Evolutionary conservation across 2,329 filamentous ascomycete species (phyloP), one percentile per base, ranked within the genome.

Genomic region (Epichloe coenophiala): DNA sequence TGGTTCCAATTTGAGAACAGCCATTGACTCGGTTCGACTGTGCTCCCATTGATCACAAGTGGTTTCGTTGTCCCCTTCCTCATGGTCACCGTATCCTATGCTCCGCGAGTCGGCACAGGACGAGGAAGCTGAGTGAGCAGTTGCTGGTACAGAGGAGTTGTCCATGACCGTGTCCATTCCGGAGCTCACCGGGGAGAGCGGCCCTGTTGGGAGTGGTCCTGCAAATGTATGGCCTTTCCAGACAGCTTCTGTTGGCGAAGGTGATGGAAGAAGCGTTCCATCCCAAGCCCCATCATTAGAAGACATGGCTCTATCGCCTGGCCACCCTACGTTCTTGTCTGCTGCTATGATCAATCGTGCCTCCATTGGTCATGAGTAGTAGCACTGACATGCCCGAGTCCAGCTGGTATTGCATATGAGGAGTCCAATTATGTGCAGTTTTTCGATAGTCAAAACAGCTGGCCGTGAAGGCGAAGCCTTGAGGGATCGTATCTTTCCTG

Each of bases 1-100:
- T 2, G 77, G 76, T 57, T 82, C 79, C 11, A 77, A 57, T 60
- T 83, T 83, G 7, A 76, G 75, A 7, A 75, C 63, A 13, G 72
- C 59, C 44, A 75, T 57, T 39, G 68, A 62, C 38, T 75, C 71
- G 48, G 74, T 71, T 5, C 70, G 66, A 41, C 60, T 65, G 33
- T 68, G 70, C 42, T 77, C 73, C 74, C 74, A 77, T 39, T 68
- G 68, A 47, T 76, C 72, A 74, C 74, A 78, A 42, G 65, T 61
- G 49, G 65, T 61, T 33, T 74, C 71, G 36, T 69, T 65, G 19
- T 72, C 67, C 40, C 59, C 57, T 47, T 67, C 66, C 13, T 68
- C 65, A 42, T 57, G 60, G 1, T 71, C 67, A 50, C 63, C 64
- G 55, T 68, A 71, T 48, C 62, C 67, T 37, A 66, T 63, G 53